Evolutionary conservation across 2,329 filamentous ascomycete species (phyloP), one percentile per base, ranked within the genome.

Genomic region (Aspergillus caelatus): DNA sequence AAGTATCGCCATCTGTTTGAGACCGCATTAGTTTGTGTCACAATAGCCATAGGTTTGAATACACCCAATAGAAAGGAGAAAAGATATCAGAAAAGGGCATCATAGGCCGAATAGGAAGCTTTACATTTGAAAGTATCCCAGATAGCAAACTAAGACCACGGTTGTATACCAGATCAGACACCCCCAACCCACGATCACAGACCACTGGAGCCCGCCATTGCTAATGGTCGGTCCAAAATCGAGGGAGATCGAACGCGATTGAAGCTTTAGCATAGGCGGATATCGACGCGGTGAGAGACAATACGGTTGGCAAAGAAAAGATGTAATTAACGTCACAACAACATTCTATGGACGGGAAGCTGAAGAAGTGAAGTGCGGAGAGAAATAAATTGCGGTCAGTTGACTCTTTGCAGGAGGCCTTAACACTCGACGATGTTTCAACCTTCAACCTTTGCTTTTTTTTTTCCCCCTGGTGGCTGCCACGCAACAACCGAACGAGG

Each of bases 101-200:
- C 45, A 64, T 8, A 56, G 30, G 45, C 19, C 39, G 57, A 41
- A 56, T 41, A 50, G 21, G 23, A 69, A 39, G 52, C 21, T 36
- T 70, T 81, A 89, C 87, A 90, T 79, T 74, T 88, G 86, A 58
- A 80, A 75, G 72, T 86, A 85, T 57, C 88, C 88, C 70, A 89
- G 81, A 48, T 78, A 76, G 71, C 85, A 87, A 45, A 90, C 86
- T 28, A 80, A 67, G 67, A 82, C 79, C 62, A 89, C 85, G 60
- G 81, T 77, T 55, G 81, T 66, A 70, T 85, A 88, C 86, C 86
- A 89, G 66, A 83, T 78, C 68, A 88, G 74, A 67, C 75, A 75
- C 52, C 78, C 71, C 76, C 83, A 84, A 67, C 79, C 80, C 63
- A 77, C 71, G 39, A 79, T 82, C 67, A 82, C 71, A 56, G 80